These are phyloP conservation scores for Thelonectria rubi DNA, from an alignment of 2,329 filamentous ascomycete species.

Conservation along the genomic window DNA sequence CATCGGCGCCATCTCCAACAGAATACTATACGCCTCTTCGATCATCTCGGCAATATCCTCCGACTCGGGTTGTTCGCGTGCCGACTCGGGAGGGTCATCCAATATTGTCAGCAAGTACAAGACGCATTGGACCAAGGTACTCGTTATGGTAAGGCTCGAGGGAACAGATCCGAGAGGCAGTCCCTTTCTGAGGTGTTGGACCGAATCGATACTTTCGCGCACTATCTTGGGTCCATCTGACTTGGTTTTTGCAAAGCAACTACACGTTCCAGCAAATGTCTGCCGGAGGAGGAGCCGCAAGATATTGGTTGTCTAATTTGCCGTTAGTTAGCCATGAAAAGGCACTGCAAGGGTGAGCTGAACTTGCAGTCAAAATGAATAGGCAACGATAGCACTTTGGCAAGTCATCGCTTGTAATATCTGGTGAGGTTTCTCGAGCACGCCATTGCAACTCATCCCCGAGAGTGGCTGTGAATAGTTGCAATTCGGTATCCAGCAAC, in stretches of 20 bases:
- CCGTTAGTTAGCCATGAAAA: neutral
- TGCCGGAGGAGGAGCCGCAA: neutral
- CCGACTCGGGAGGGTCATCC: neutral
- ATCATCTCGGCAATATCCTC: neutral
- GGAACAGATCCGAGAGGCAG: neutral
- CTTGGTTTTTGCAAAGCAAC: neutral
- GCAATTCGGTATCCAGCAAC: neutral
- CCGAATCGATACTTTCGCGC: neutral
- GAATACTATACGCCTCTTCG: neutral
- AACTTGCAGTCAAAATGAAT: neutral
- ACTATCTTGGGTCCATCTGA: neutral
- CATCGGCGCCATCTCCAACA: neutral
- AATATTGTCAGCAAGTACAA: neutral
- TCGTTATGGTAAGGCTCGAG: neutral
- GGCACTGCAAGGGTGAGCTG: neutral
- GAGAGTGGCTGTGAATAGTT: neutral
- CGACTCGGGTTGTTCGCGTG: neutral
- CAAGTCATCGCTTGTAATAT: neutral
- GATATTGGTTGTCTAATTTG: neutral
- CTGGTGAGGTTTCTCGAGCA: neutral
- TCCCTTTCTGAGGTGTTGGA: neutral
- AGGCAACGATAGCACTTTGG: neutral
- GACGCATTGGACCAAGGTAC: neutral
- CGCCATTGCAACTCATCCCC: neutral
- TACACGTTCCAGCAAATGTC: neutral